phyloP scores from a whole-genome alignment of 345 rosid species.

The Salix koriyanagi region DNA sequence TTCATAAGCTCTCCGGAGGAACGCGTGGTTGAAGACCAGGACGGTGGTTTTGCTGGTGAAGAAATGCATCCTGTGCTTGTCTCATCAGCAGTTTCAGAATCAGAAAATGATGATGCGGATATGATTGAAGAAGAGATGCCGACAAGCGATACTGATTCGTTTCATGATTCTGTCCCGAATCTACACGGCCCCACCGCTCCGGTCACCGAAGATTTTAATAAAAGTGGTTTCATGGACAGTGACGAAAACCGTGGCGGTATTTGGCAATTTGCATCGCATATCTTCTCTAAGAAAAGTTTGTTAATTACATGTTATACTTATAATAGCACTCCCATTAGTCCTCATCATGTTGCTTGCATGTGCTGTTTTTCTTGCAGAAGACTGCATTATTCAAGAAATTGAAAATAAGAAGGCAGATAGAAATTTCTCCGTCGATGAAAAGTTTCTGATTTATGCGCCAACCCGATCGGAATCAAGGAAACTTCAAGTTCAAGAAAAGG shows the following conservation, averaged over 20 bases:
- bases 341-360: constrained; percentile 17
- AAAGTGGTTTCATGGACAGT: constrained; percentile 36
- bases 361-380: constrained; percentile 13
- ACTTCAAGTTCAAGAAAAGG: constrained; percentile 32
- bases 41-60: constrained; percentile 26
- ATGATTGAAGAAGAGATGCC: constrained; percentile 26
- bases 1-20: constrained; percentile 15
- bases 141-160: constrained; percentile 20
- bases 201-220: constrained; percentile 14
- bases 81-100: constrained; percentile 47
- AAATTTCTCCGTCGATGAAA: constrained; percentile 27
- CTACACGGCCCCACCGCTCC: constrained; percentile 38
- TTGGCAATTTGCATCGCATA: not conserved
- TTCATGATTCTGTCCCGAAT: constrained; percentile 18
- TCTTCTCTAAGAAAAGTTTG: not conserved
- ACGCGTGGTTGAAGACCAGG: constrained; percentile 24
- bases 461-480: constrained; percentile 36
- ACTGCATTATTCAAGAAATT: not conserved
- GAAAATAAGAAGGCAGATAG: constrained; percentile 16
- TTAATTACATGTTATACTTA: constrained; percentile 10
- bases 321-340: not conserved
- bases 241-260: constrained; percentile 42
- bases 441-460: constrained; percentile 20
- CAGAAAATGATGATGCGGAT: constrained; percentile 25
- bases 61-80: constrained; percentile 42